Evolutionary conservation across 2,329 filamentous ascomycete species (phyloP).

Genomic region (Botryotinia narcissicola): DNA sequence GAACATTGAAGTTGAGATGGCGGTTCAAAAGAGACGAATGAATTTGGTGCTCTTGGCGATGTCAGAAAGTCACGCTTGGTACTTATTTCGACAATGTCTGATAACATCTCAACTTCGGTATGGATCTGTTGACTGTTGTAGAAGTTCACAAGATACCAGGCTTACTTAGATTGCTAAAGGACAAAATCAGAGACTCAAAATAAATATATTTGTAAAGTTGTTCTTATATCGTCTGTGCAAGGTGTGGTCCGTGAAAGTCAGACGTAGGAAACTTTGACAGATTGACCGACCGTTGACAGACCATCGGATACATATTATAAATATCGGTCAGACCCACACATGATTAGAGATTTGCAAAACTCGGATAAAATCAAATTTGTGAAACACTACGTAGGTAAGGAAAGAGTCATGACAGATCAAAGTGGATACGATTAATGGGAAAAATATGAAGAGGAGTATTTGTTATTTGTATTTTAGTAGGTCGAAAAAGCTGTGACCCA

Average conservation of each 20-base stretch:
- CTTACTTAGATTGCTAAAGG: background rate
- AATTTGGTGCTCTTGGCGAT: background rate
- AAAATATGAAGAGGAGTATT: conserved; percentile 27
- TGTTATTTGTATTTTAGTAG: conserved; percentile 24
- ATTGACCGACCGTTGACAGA: background rate
- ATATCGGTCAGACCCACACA: background rate
- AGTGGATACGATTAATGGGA: background rate
- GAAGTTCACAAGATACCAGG: background rate
- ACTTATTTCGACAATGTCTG: background rate
- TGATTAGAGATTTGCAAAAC: background rate
- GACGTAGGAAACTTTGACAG: background rate
- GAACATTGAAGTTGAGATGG: background rate
- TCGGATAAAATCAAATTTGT: background rate
- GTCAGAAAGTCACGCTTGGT: background rate
- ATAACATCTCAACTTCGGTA: background rate
- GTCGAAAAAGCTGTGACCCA: conserved; percentile 15
- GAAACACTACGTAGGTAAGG: too few species aligned
- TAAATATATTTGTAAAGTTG: background rate
- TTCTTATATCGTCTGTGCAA: background rate
- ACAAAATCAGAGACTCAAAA: background rate
- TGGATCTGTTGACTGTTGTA: background rate
- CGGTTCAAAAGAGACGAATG: background rate
- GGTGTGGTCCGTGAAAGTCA: background rate
- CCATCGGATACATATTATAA: background rate
- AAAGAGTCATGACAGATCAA: background rate